A percentile compares a stretch with the other conserved stretches of the same genome.
phyloP scores from a whole-genome alignment of 2,329 filamentous ascomycete genomes.

The Shiraia bambusicola region DNA sequence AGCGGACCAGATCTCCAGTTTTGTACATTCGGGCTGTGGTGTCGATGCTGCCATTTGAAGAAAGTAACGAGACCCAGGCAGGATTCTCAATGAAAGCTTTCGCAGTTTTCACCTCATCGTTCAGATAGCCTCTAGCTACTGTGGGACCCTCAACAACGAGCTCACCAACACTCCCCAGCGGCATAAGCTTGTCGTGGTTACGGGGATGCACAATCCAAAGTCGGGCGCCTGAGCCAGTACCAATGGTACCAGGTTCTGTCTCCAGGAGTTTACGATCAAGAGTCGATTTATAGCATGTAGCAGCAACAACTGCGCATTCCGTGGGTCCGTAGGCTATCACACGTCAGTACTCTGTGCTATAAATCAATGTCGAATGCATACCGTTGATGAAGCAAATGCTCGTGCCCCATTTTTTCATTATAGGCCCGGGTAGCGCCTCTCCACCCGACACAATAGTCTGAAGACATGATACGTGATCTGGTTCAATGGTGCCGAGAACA shows the following conservation, averaged over 20 bases:
- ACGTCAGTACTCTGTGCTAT: slow-evolving; percentile 1
- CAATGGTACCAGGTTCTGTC: slow-evolving; percentile 33
- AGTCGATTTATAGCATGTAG: slow-evolving; percentile 24
- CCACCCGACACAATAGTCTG: slow-evolving; percentile 50
- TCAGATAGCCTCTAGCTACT: slow-evolving; percentile 34
- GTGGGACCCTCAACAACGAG: slow-evolving; percentile 52
- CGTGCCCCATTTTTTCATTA: slow-evolving; percentile 49
- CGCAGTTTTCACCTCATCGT: slow-evolving; percentile 25
- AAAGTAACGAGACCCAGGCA: slow-evolving; percentile 20
- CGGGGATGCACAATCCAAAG: slow-evolving; percentile 47
- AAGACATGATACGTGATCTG: slow-evolving; percentile 44
- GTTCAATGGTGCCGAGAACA: slow-evolving; percentile 43
- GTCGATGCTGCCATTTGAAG: slow-evolving; percentile 15
- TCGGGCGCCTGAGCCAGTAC: slow-evolving; percentile 32
- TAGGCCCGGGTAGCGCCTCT: slow-evolving; percentile 44
- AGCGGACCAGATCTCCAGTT: slow-evolving; percentile 23
- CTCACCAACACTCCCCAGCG: slow-evolving; percentile 35
- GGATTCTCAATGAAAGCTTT: slow-evolving; percentile 34
- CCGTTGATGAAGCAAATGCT: slow-evolving; percentile 49
- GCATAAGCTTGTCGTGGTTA: slow-evolving; percentile 40
- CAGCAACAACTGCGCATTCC: slow-evolving; percentile 34
- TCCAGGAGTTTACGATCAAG: slow-evolving; percentile 28
- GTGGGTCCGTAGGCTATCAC: slow-evolving; percentile 35
- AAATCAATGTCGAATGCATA: slow-evolving; percentile 32
- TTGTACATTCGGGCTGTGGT: slow-evolving; percentile 21